phyloP scores from a whole-genome alignment of 768 basidiomycete genomes.

The Tulasnella sp. region DNA sequence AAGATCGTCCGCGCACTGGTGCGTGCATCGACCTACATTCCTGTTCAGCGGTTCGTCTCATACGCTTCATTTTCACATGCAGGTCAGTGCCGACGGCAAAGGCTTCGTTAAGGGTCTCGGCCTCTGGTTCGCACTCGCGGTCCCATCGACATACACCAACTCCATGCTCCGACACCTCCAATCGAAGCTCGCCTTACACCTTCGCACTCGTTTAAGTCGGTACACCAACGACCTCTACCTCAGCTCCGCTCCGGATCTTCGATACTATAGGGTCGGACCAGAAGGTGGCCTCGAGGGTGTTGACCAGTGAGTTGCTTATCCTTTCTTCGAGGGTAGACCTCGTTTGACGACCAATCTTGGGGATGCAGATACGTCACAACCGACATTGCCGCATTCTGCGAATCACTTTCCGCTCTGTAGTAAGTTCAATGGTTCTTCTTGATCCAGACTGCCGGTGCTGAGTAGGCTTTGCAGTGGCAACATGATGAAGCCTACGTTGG shows the following conservation, averaged over 20 bases:
- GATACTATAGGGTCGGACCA: conserved; percentile 55
- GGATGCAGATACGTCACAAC: conserved; percentile 68
- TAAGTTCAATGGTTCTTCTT: conserved; percentile 43
- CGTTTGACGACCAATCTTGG: neutral
- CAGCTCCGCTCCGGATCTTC: conserved; percentile 62
- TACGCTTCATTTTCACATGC: neutral
- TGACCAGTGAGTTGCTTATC: conserved; percentile 53
- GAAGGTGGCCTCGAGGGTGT: conserved; percentile 54
- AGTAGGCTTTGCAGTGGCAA: conserved; percentile 62
- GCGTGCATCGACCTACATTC: conserved; percentile 23
- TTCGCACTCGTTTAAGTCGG: conserved; percentile 82
- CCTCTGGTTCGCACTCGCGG: conserved; percentile 84
- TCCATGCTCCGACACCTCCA: conserved; percentile 92
- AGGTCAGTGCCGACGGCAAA: conserved; percentile 76
- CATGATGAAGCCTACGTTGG: conserved; percentile 85
- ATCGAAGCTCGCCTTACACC: conserved; percentile 72
- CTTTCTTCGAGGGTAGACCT: neutral
- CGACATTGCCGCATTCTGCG: conserved; percentile 86
- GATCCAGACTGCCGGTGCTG: neutral
- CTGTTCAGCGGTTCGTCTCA: neutral
- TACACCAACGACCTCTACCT: conserved; percentile 93
- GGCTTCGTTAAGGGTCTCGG: conserved; percentile 79
- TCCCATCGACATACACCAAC: conserved; percentile 94
- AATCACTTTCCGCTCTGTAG: conserved; percentile 83
- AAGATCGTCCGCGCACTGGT: conserved; percentile 84